Conservation (phyloP, 352 stramenopile genomes). For the Globisporangium barbulae region DNA sequence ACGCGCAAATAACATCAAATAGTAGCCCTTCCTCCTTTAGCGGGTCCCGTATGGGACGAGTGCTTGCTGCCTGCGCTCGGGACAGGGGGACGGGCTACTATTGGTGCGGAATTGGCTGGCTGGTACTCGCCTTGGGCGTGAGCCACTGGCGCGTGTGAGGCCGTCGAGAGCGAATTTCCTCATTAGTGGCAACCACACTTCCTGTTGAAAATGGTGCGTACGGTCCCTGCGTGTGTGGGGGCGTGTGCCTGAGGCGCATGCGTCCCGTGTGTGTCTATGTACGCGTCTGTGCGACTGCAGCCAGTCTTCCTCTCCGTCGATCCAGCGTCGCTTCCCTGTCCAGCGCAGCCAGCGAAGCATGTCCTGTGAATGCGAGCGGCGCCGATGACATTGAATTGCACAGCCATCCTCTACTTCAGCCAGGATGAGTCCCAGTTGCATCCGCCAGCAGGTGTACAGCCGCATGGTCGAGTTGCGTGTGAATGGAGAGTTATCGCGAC, state of each 20-base stretch:
- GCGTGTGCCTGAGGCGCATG: background rate
- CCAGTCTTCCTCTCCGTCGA: background rate
- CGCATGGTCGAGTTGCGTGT: background rate
- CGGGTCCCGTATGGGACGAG: background rate
- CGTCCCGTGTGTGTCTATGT: background rate
- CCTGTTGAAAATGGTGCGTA: slow-evolving; percentile 26
- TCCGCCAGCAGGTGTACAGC: background rate
- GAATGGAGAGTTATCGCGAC: background rate
- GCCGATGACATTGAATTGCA: background rate
- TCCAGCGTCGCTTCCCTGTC: background rate
- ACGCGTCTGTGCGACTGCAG: background rate
- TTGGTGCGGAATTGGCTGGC: slow-evolving; percentile 19
- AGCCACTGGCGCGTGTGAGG: slow-evolving; percentile 8
- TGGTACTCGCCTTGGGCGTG: slow-evolving; percentile 7
- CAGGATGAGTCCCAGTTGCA: background rate
- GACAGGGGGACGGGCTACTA: slow-evolving; percentile 4
- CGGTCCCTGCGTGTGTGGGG: background rate
- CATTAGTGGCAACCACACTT: slow-evolving; percentile 26
- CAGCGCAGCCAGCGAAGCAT: background rate
- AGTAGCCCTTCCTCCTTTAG: background rate
- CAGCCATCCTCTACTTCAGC: background rate
- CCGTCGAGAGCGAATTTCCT: slow-evolving; percentile 17
- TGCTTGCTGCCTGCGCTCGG: background rate
- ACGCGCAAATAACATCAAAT: slow-evolving; percentile 5
- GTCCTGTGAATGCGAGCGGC: background rate